phyloP scores from a whole-genome alignment of 2,329 filamentous ascomycete species.

The Xenosphaeropsis pyriputrescens region DNA sequence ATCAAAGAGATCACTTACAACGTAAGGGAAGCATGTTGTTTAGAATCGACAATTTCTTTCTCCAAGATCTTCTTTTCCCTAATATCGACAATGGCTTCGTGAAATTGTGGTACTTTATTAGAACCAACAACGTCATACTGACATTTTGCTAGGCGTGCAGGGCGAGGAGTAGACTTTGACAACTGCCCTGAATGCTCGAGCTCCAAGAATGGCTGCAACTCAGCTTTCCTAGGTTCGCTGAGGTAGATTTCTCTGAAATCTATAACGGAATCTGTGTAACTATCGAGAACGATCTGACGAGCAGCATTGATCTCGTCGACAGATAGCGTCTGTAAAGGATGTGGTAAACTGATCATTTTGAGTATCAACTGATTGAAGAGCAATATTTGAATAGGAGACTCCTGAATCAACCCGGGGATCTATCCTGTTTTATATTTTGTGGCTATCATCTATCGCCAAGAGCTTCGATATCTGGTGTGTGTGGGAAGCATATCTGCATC shows the following conservation, averaged over 20 bases:
- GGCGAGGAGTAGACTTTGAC: conserved; percentile 20
- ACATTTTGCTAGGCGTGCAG: conserved; percentile 32
- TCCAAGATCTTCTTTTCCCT: conserved; percentile 23
- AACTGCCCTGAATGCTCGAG: conserved; percentile 23
- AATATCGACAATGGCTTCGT: conserved; percentile 23
- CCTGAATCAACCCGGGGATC: neutral
- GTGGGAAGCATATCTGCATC: no score
- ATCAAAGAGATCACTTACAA: conserved; percentile 16
- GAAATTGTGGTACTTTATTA: conserved; percentile 14
- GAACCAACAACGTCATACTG: conserved; percentile 40
- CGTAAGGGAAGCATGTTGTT: conserved; percentile 30
- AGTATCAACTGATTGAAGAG: neutral
- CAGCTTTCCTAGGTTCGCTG: conserved; percentile 31
- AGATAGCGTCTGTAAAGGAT: conserved; percentile 30
- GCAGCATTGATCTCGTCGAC: conserved; percentile 35
- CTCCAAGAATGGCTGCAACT: conserved; percentile 29
- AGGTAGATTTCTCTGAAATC: conserved; percentile 38
- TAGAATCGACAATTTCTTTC: conserved; percentile 28
- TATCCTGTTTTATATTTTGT: neutral
- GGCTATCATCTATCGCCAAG: no score
- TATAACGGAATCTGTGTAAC: conserved; percentile 21
- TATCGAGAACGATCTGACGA: conserved; percentile 25
- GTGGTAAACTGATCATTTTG: conserved; percentile 11
- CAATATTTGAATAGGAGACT: neutral
- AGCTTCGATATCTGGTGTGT: no score